Conservation (phyloP, 192 early-diverging fungal genomes). For the Linnemannia hyalina region DNA sequence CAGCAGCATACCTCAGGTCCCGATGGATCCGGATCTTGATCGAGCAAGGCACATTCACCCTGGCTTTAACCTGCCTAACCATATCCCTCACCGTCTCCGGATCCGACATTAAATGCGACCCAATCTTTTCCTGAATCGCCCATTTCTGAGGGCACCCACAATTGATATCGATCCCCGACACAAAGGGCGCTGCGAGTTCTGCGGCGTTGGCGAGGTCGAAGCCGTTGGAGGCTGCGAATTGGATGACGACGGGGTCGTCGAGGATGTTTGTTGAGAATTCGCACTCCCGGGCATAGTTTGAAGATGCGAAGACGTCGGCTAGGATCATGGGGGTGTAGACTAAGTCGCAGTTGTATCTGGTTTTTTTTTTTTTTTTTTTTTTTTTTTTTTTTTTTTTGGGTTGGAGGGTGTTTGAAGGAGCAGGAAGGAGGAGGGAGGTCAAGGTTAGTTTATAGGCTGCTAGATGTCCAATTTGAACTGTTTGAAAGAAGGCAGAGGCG, state of each 20-base stretch:
- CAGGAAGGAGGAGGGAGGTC: background rate
- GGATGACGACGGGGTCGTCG: slow-evolving; percentile 93
- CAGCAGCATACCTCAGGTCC: slow-evolving; percentile 63
- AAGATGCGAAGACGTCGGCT: slow-evolving; percentile 90
- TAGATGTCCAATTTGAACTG: too few species aligned
- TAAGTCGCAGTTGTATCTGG: slow-evolving; percentile 88
- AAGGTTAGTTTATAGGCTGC: background rate
- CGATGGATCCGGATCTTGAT: slow-evolving; percentile 92
- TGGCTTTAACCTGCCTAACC: slow-evolving; percentile 81
- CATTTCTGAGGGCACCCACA: slow-evolving; percentile 98
- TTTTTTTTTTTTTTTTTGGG: background rate
- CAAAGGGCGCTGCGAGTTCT: slow-evolving; percentile 83
- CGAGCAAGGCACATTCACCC: slow-evolving; percentile 77
- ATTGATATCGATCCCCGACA: slow-evolving; percentile 83
- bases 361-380: too few species aligned
- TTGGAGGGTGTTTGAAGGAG: background rate
- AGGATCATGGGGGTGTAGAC: slow-evolving; percentile 98
- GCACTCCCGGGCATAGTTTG: slow-evolving; percentile 79
- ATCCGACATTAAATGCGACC: slow-evolving; percentile 85
- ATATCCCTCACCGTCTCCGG: slow-evolving; percentile 95
- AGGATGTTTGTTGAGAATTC: slow-evolving; percentile 86
- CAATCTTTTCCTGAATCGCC: slow-evolving; percentile 93
- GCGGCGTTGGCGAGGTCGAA: slow-evolving; percentile 88
- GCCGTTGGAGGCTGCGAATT: slow-evolving; percentile 91
- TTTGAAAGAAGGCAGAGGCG: too few species aligned